These are phyloP conservation scores for Myriosclerotinia duriaeana DNA, from an alignment of 2,329 filamentous ascomycete species.

Conservation along the genomic window DNA sequence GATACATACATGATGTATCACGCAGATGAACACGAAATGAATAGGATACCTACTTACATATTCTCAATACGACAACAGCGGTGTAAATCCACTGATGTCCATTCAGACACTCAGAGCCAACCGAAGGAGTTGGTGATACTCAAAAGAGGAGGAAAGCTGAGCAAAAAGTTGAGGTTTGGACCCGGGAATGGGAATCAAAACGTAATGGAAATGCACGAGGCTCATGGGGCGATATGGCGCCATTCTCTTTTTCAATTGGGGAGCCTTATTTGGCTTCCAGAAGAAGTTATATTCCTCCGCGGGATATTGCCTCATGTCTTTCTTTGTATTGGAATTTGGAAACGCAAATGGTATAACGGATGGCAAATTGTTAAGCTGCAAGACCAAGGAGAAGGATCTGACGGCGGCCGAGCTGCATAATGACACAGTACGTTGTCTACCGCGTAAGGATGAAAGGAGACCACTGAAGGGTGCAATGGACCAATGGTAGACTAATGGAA, in stretches of 20 bases:
- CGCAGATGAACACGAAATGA: neutral
- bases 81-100: slow-evolving; percentile 9
- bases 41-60: slow-evolving; percentile 7
- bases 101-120: slow-evolving; percentile 18
- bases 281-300: neutral
- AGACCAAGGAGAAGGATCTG: slow-evolving; percentile 6
- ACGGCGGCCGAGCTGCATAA: neutral
- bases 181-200: slow-evolving; percentile 20
- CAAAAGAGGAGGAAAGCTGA: slow-evolving; percentile 1
- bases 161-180: slow-evolving; percentile 6
- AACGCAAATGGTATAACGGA: neutral
- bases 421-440: neutral
- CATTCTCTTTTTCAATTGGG: slow-evolving; percentile 17
- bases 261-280: slow-evolving; percentile 1
- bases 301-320: slow-evolving; percentile 1
- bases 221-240: slow-evolving; percentile 18
- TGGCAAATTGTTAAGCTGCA: slow-evolving; percentile 7
- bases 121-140: slow-evolving; percentile 12
- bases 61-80: slow-evolving; percentile 11
- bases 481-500: neutral
- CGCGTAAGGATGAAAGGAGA: neutral
- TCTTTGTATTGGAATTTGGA: neutral
- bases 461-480: neutral
- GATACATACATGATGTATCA: neutral
- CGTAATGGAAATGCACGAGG: slow-evolving; percentile 24